phyloP scores from a whole-genome alignment of 306 rosid species.

The Oemleria cerasiformis region DNA sequence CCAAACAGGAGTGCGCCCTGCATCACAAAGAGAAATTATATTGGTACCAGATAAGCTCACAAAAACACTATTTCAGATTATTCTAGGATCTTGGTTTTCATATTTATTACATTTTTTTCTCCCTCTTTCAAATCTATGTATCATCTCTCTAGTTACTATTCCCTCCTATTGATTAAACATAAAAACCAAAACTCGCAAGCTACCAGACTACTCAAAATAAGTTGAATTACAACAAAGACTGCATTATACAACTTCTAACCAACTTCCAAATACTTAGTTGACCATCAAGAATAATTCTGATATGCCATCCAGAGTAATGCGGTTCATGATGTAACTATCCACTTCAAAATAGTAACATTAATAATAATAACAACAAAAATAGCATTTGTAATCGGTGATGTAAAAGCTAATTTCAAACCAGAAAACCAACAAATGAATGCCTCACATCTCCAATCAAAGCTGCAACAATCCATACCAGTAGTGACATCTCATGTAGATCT shows the following conservation, averaged over 20 bases:
- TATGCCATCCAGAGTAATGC: not conserved
- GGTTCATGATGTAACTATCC: not conserved
- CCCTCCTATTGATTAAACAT: not conserved
- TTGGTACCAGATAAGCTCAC: not conserved
- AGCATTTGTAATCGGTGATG: not conserved
- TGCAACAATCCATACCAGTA: not conserved
- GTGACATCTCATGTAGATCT: not conserved
- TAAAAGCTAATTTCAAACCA: not conserved
- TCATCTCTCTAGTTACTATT: not conserved
- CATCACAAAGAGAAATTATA: slow-evolving; percentile 17
- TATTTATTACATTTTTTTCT: not conserved
- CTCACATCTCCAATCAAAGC: not conserved
- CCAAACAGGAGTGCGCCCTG: slow-evolving; percentile 89
- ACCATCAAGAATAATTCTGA: slow-evolving; percentile 4
- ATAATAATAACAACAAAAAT: not conserved
- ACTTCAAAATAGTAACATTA: not conserved
- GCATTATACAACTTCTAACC: not conserved
- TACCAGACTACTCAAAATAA: slow-evolving; percentile 12
- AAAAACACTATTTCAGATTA: not conserved
- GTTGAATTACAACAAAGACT: not conserved
- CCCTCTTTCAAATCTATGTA: not conserved
- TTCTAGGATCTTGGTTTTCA: not conserved
- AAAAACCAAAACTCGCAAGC: not conserved
- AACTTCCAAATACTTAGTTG: not conserved
- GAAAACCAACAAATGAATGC: slow-evolving; percentile 1